Percentiles rank a stretch among this genome's conserved stretches.
Evolutionary conservation across 352 stramenopile species (phyloP).

Genomic region (Phytophthora quininea): DNA sequence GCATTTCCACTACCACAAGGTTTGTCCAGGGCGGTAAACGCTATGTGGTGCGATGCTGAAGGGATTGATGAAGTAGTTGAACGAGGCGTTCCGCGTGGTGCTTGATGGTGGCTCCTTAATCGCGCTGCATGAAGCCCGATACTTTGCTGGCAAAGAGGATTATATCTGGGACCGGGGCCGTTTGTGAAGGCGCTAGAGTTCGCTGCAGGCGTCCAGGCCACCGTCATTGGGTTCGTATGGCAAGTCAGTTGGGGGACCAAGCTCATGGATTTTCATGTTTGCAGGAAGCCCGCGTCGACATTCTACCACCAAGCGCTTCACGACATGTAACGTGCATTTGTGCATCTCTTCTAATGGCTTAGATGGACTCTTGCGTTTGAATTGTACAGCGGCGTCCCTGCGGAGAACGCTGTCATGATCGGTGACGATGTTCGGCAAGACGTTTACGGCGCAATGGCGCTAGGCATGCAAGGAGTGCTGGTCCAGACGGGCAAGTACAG

Average conservation of each 20-base stretch:
- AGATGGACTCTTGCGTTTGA: too few relatives aligned
- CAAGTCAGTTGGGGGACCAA: neutral
- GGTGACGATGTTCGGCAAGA: conserved; percentile 64
- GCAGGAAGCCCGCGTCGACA: conserved; percentile 52
- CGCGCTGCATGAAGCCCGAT: conserved; percentile 57
- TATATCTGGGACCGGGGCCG: conserved; percentile 57
- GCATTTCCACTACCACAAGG: conserved; percentile 66
- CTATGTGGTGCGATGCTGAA: neutral
- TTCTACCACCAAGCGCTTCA: conserved; percentile 55
- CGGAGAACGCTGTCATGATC: conserved; percentile 56
- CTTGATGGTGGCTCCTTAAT: conserved; percentile 56
- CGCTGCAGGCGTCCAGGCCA: conserved; percentile 43
- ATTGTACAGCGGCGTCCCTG: conserved; percentile 21
- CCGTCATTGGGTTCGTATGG: conserved; percentile 44
- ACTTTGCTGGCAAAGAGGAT: conserved; percentile 54
- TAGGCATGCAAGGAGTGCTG: conserved; percentile 53
- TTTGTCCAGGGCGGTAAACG: neutral
- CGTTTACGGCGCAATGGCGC: conserved; percentile 43
- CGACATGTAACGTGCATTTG: conserved; percentile 37
- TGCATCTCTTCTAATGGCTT: neutral
- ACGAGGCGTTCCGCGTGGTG: conserved; percentile 59
- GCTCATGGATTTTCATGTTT: neutral
- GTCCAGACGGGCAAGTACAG: conserved; percentile 65
- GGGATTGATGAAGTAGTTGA: conserved; percentile 37
- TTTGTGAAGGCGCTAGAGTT: conserved; percentile 67